Evolutionary conservation across 2,329 filamentous ascomycete genomes (phyloP).

Genomic region (Pseudogymnoascus verrucosus): DNA sequence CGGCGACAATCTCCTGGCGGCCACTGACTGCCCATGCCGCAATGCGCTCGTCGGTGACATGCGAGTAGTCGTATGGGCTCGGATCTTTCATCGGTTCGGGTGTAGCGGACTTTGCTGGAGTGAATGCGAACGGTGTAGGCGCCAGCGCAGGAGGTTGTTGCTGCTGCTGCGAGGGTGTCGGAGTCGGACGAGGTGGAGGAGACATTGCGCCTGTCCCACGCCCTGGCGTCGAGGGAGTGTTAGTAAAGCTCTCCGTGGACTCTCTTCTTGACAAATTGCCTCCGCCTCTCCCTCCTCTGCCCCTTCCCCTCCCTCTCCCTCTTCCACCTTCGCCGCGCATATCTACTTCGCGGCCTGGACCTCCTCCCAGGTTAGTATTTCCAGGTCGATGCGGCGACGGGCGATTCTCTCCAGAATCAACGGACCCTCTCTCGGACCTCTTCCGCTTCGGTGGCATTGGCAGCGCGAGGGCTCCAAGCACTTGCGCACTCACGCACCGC

Average conservation of each 20-base stretch:
- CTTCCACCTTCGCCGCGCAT: constrained; percentile 39
- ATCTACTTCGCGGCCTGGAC: constrained; percentile 48
- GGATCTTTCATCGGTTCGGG: constrained; percentile 25
- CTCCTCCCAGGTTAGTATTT: constrained; percentile 39
- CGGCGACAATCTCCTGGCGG: constrained; percentile 57
- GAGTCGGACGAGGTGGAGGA: constrained; percentile 24
- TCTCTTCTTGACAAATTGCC: constrained; percentile 23
- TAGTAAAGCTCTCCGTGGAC: constrained; percentile 23
- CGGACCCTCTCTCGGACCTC: constrained; percentile 27
- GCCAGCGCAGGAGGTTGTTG: background rate
- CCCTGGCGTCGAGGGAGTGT: constrained; percentile 21
- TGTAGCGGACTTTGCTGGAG: constrained; percentile 19
- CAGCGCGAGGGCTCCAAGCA: background rate
- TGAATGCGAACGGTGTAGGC: background rate
- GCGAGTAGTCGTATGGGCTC: constrained; percentile 58
- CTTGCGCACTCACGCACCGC: constrained; percentile 6
- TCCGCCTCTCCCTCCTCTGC: constrained; percentile 26
- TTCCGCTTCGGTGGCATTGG: constrained; percentile 25
- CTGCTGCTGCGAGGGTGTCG: constrained; percentile 15
- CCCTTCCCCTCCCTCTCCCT: constrained; percentile 39
- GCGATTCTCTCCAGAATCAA: constrained; percentile 38
- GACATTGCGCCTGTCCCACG: constrained; percentile 28
- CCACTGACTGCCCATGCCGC: constrained; percentile 60
- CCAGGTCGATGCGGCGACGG: constrained; percentile 56
- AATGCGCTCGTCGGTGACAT: constrained; percentile 63